Evolutionary conservation across 1,284 basidiomycete species (phyloP).

Genomic region (Ustilago trichophora): DNA sequence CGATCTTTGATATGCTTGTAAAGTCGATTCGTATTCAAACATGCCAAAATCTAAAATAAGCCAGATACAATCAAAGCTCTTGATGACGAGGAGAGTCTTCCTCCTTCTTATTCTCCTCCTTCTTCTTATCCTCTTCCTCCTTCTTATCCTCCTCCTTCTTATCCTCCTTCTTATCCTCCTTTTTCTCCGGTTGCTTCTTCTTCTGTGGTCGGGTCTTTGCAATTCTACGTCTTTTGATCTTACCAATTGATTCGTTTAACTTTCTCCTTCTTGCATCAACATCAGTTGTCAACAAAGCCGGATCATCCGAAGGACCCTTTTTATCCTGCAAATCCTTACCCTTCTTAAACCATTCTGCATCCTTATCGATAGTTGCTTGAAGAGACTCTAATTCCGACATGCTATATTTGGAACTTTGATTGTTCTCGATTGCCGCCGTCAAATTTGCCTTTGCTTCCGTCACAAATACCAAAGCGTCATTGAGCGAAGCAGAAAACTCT

Average conservation of each 20-base stretch:
- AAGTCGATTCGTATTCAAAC: no score
- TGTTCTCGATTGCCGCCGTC: conserved; percentile 71
- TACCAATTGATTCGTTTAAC: conserved; percentile 55
- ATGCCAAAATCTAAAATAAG: no score
- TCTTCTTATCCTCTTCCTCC: not conserved
- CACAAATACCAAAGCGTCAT: conserved; percentile 77
- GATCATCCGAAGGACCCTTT: conserved; percentile 56
- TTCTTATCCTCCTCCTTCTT: conserved; percentile 7
- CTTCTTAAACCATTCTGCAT: conserved; percentile 63
- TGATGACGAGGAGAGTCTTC: conserved; percentile 27
- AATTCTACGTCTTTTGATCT: conserved; percentile 57
- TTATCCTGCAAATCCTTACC: conserved; percentile 54
- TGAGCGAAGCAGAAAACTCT: conserved; percentile 75
- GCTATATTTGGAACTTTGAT: conserved; percentile 60
- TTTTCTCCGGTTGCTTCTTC: conserved; percentile 26
- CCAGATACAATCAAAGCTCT: conserved; percentile 32
- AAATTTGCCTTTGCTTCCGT: conserved; percentile 76
- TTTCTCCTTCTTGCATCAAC: conserved; percentile 61
- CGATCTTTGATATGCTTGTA: no score
- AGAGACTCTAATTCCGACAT: conserved; percentile 62
- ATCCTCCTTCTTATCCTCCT: conserved; percentile 11
- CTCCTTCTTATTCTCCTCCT: conserved; percentile 20
- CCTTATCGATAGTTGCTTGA: conserved; percentile 48
- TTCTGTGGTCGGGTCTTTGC: conserved; percentile 60
- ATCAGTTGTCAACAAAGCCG: conserved; percentile 58